phyloP scores from a whole-genome alignment of 2,329 filamentous ascomycete genomes.

The Scedosporium dehoogii region DNA sequence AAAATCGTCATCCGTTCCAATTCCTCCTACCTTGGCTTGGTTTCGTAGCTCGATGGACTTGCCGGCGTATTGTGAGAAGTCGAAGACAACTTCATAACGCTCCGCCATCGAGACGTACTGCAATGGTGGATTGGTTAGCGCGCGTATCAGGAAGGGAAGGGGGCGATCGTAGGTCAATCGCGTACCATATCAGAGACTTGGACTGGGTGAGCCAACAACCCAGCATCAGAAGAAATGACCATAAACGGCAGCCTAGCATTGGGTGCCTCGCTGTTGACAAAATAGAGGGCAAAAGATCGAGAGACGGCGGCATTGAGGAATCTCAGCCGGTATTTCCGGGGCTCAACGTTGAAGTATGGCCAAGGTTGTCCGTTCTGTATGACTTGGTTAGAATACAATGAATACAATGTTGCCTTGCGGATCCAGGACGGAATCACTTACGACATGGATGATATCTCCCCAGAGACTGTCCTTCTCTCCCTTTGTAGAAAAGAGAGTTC shows the following conservation, averaged over 20 bases:
- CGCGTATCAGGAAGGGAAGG: not conserved
- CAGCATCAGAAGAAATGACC: conserved; percentile 44
- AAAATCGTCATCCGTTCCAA: conserved; percentile 38
- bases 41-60: conserved; percentile 34
- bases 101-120: conserved; percentile 41
- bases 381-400: not conserved
- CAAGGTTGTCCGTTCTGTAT: conserved; percentile 44
- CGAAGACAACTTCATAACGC: conserved; percentile 47
- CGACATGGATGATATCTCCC: conserved; percentile 46
- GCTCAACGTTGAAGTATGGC: conserved; percentile 49
- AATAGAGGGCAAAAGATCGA: conserved; percentile 36
- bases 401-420: not conserved
- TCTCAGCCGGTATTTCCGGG: conserved; percentile 49
- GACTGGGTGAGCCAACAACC: conserved; percentile 37
- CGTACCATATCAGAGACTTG: conserved; percentile 23
- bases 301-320: conserved; percentile 40
- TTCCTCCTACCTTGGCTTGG: conserved; percentile 12
- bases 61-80: conserved; percentile 38
- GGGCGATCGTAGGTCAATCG: not conserved
- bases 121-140: too few species aligned
- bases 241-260: conserved; percentile 31
- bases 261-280: conserved; percentile 23
- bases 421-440: not conserved
- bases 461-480: conserved; percentile 37
- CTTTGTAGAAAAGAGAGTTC: conserved; percentile 34